Base-by-base conservation (phyloP, 129 eudicot genomes). In the Centella asiatica region DNA sequence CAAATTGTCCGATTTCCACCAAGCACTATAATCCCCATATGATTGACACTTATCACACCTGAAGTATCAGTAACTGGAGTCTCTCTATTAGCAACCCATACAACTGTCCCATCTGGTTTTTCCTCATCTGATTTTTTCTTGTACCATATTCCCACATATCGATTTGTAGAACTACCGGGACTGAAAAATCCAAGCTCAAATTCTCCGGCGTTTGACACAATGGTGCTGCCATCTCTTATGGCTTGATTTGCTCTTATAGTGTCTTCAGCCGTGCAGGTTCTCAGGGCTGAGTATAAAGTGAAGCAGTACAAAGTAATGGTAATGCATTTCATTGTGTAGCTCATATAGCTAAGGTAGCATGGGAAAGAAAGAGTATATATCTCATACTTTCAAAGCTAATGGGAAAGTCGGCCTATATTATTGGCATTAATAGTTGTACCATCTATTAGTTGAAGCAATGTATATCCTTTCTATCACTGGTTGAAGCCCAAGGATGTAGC, bases 61-160 rank as follows among this genome's bases (percentile, higher is more conserved):
- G 42, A 32, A 4, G 26, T 32, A n/a, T 31, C 11, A 22, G 7
- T 9, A 0, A 56, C 14, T 8, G 62, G 44, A 10, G 3, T 20
- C 20, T 56, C 27, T 56, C 44, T n/a, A 3, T 56, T 56, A 32
- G 62, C 62, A 6, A 56, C 44, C 44, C 62, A 56, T 3, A 56
- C 42, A 56, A 56, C 62, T 56, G 62, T 56, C 26, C 44, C 26
- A 9, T 10, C 0, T 32, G 62, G 32, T 32, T 28, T n/a, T n/a
- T 19, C 32, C 44, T 56, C n/a, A n/a, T n/a, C 0, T 32, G 62
- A 56, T 32, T 28, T n/a, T n/a, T 19, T 56, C 44, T 56, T 32
- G 62, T 56, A 56, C 62, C 62, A 32, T 1, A 56, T 32, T 1
- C 62, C 62, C 13, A 56, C 6, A 9, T 56, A 56, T 56, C 62